Evolutionary conservation across 2,329 filamentous ascomycete species (phyloP), one percentile per base, ranked within the genome.

Genomic region (Monosporascus sp.): DNA sequence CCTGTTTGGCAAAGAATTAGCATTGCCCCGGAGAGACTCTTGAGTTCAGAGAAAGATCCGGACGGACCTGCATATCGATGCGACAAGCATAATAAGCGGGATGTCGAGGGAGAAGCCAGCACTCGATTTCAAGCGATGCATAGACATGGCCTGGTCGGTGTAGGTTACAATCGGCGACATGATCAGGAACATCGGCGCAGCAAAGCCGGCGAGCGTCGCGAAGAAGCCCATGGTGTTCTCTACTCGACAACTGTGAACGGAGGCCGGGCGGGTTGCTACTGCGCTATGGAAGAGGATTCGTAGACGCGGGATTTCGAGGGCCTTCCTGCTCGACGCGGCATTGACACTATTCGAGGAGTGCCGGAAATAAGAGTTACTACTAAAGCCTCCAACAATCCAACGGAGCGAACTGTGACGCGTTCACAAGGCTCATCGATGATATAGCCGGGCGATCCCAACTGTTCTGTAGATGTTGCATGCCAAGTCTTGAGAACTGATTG

Each of bases 101-200:
- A 87, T 88, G 63, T 88, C 85, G 57, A 88, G 76, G 19, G 85
- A 88, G 71, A 88, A 88, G 53, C 85, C 84, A 16, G 81, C 82
- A 60, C 84, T 87, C 44, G 82, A 84, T 68, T 80, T 84, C 53
- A 72, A 77, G 62, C 79, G 75, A 63, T 86, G 78, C 79, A 88
- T 88, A 37, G 84, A 79, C 47, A 83, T 65, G 26, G 80, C 82
- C 72, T 87, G 84, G 71, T 87, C 84, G 63, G 78, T 78, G 68
- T 87, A 87, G 51, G 83, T 86, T 41, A 85, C 71, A 46, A 87
- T 74, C 19, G 84, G 84, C 61, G 84, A 87, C 60, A 82, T 60
- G 61, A 86, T 75, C 57, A 87, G 76, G 65, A 87, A 87, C 52
- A 84, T 68, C 22, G 84, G 84, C 67, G 84, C 82, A 57, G 82